phyloP scores from a whole-genome alignment of 805 yeast species.

The Candida xiaguanensis region DNA sequence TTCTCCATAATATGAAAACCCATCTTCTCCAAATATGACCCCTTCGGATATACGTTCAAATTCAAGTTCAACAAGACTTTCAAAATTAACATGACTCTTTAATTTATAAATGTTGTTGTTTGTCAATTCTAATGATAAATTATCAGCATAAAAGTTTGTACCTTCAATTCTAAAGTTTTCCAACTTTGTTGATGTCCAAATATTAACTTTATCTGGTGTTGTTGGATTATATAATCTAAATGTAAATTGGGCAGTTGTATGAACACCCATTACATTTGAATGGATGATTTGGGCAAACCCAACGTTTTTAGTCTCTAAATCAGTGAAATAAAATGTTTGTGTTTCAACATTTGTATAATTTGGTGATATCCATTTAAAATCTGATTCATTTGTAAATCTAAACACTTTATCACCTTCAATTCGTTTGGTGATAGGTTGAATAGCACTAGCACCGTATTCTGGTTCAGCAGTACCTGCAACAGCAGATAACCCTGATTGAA shows the following conservation, averaged over 20 bases:
- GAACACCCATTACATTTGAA: constrained; percentile 84
- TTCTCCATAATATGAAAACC: constrained; percentile 82
- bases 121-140: constrained; percentile 60
- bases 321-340: constrained; percentile 82
- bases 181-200: constrained; percentile 92
- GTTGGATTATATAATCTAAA: constrained; percentile 67
- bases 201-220: constrained; percentile 42
- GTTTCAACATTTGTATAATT: constrained; percentile 90
- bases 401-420: constrained; percentile 40
- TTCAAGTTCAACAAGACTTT: constrained; percentile 66
- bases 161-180: constrained; percentile 75
- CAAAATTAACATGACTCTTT: constrained; percentile 62
- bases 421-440: constrained; percentile 72
- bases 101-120: constrained; percentile 46
- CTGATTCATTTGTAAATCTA: constrained; percentile 57
- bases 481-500: constrained; percentile 83
- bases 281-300: constrained; percentile 96
- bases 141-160: constrained; percentile 74
- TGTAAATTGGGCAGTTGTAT: constrained; percentile 90
- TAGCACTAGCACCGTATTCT: constrained; percentile 89
- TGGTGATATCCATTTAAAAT: constrained; percentile 74
- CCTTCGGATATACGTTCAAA: constrained; percentile 68
- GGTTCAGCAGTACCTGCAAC: constrained; percentile 98
- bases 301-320: constrained; percentile 54
- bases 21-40: constrained; percentile 86